Evolutionary conservation across 208 protist genomes (phyloP), one percentile per base, ranked within the genome.

Genomic region (Crithidia mellificae): DNA sequence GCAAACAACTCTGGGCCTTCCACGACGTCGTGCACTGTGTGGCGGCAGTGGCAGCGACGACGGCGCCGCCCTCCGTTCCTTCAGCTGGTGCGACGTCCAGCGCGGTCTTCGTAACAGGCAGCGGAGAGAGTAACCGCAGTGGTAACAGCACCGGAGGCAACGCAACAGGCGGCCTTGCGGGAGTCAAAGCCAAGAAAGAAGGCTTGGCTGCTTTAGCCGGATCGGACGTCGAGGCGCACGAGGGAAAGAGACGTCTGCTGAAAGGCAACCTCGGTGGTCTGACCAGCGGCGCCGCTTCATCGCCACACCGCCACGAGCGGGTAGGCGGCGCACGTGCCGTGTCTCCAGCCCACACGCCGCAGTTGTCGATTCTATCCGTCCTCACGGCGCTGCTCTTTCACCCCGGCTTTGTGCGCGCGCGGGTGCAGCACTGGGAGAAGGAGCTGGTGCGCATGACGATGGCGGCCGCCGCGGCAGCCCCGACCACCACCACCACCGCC

Each of bases 321-420:
- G n/a, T 30, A 25, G n/a, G 8, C n/a, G 52, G 53, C 3, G 6
- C 4, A 34, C 4, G 11, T 38, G 34, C 6, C 6, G 0, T 14
- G 8, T 43, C 44, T 17, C 34, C 46, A 3, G 6, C 59, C 1
- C 19, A 66, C 14, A n/a, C 44, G 3, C 24, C 62, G 27, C 70
- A 76, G 63, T 38, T 76, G 5, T 53, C 63, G 2, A 53, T 76
- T 5, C 29, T 67, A 2, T 34, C 54, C 1, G 27, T 76, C 1
- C 41, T 76, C n/a, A 76, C 70, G n/a, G 54, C 70, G 2, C 63
- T 76, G 38, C 56, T 70, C 39, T 76, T 76, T 43, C 66, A 66
- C 25, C 70, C 63, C 1, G 41, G 32, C n/a, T 76, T 76, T 47
- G 55, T 76, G 39, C 63, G 55, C 7, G 15, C 53, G 3, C 70